These are phyloP conservation scores for Aurantiochytrium sp. DNA, from an alignment of 108 stramenopile species.

Conservation along the genomic window DNA sequence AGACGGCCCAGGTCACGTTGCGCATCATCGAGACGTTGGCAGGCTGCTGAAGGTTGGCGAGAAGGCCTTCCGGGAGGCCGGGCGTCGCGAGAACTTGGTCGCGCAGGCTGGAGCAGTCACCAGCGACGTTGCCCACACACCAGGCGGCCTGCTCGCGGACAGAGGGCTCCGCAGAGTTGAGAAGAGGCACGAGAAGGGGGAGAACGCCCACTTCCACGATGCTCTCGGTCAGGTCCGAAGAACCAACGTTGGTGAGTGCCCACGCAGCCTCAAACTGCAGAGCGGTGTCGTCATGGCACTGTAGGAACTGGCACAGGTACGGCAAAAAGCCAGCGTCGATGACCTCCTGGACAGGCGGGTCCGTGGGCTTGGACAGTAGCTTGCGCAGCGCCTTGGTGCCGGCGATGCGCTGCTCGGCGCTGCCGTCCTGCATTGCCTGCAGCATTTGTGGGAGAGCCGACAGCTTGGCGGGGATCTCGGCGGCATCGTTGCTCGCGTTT, in stretches of 20 bases:
- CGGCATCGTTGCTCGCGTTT: neutral
- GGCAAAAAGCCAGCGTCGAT: slow-evolving; percentile 64
- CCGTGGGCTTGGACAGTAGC: slow-evolving; percentile 64
- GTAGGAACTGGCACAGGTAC: slow-evolving; percentile 57
- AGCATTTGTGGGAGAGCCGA: slow-evolving; percentile 49
- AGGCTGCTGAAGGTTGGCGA: slow-evolving; percentile 66
- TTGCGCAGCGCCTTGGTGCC: slow-evolving; percentile 64
- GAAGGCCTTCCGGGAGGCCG: slow-evolving; percentile 54
- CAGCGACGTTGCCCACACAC: slow-evolving; percentile 88
- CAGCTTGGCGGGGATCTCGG: slow-evolving; percentile 30
- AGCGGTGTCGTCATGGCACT: slow-evolving; percentile 34
- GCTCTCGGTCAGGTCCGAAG: slow-evolving; percentile 48
- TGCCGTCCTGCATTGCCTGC: slow-evolving; percentile 24
- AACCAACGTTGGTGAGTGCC: slow-evolving; percentile 88
- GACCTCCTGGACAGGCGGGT: slow-evolving; percentile 73
- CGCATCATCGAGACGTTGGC: slow-evolving; percentile 57
- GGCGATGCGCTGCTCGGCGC: slow-evolving; percentile 36
- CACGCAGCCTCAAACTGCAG: slow-evolving; percentile 86
- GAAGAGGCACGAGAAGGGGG: slow-evolving; percentile 55
- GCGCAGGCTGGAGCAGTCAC: slow-evolving; percentile 64
- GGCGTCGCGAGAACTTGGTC: slow-evolving; percentile 54
- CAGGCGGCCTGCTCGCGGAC: slow-evolving; percentile 88
- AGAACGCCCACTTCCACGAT: slow-evolving; percentile 69
- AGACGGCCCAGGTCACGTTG: slow-evolving; percentile 79
- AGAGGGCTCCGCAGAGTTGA: slow-evolving; percentile 54